Percentiles rank a stretch among this genome's conserved stretches.
These are phyloP conservation scores for Daldinia caldariorum DNA, from an alignment of 495 filamentous ascomycete genomes.

Conservation along the genomic window DNA sequence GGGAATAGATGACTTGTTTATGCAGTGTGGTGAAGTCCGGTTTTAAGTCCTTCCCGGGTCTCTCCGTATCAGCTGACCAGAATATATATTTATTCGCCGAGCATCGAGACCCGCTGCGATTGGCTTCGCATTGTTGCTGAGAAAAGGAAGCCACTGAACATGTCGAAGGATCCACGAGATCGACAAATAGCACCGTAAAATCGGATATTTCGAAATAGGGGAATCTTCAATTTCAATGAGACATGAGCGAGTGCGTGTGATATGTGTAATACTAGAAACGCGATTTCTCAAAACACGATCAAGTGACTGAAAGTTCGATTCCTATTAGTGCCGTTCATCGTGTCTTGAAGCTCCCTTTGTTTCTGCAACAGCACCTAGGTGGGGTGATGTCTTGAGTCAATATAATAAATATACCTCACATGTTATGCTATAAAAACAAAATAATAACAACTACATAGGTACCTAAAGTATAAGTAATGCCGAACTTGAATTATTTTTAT, in stretches of 20 bases:
- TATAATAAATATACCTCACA: background rate
- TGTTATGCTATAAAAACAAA: background rate
- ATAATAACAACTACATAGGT: background rate
- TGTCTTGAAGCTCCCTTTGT: background rate
- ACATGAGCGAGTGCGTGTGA: background rate
- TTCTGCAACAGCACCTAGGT: background rate
- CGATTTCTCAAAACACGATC: background rate
- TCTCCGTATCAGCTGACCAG: too few species aligned
- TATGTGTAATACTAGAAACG: background rate
- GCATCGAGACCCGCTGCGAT: background rate
- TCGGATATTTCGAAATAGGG: conserved; percentile 1
- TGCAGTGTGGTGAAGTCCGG: too few species aligned
- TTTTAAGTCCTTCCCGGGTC: too few species aligned
- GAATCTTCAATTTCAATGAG: background rate
- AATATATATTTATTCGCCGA: too few species aligned
- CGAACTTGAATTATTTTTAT: background rate
- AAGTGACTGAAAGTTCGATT: background rate
- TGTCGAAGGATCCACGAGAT: background rate
- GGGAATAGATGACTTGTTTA: too few species aligned
- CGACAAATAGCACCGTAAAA: background rate
- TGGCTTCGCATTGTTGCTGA: background rate
- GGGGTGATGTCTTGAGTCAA: background rate
- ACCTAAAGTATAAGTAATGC: too few species aligned
- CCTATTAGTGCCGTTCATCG: background rate
- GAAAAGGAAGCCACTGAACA: background rate